Percentiles rank a stretch among this genome's conserved stretches.
These are phyloP conservation scores for Rhizopus sp. DNA, from an alignment of 371 early-diverging fungal genomes.

Conservation along the genomic window DNA sequence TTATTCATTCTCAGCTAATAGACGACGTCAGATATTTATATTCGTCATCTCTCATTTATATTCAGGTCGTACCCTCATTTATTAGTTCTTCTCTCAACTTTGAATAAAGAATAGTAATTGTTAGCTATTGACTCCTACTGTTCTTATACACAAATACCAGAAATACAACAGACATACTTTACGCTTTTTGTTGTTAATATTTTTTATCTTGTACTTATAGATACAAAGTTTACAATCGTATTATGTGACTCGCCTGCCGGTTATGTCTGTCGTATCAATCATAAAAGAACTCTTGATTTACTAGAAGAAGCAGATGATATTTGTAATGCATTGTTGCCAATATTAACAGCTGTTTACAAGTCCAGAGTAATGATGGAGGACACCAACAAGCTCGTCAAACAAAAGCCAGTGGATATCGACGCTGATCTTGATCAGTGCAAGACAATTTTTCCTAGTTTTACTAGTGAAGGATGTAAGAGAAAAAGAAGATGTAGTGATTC, in stretches of 20 bases:
- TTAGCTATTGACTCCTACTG: no score
- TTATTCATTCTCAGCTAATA: no score
- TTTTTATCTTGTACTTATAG: constrained; percentile 17
- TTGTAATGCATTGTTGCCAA: constrained; percentile 12
- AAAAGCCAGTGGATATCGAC: constrained; percentile 12
- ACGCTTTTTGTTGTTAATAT: constrained; percentile 21
- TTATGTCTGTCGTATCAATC: constrained; percentile 17
- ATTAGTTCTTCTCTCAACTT: no score
- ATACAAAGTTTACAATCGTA: constrained; percentile 18
- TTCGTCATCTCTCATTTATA: no score
- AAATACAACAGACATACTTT: constrained; percentile 13
- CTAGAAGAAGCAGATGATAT: constrained; percentile 21
- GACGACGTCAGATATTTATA: no score
- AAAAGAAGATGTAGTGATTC: constrained; percentile 12
- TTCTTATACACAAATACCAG: no score
- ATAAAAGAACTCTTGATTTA: constrained; percentile 14
- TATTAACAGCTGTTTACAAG: constrained; percentile 9
- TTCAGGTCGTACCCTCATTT: no score
- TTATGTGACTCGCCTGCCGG: constrained; percentile 17
- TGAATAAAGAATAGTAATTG: no score
- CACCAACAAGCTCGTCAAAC: constrained; percentile 10
- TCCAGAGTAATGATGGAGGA: constrained; percentile 18
- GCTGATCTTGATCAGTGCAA: constrained; percentile 11
- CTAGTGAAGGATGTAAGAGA: constrained; percentile 13
- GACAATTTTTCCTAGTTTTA: constrained; percentile 18